phyloP scores from a whole-genome alignment of 2,329 filamentous ascomycete species.

The Hypoxylon sp. region DNA sequence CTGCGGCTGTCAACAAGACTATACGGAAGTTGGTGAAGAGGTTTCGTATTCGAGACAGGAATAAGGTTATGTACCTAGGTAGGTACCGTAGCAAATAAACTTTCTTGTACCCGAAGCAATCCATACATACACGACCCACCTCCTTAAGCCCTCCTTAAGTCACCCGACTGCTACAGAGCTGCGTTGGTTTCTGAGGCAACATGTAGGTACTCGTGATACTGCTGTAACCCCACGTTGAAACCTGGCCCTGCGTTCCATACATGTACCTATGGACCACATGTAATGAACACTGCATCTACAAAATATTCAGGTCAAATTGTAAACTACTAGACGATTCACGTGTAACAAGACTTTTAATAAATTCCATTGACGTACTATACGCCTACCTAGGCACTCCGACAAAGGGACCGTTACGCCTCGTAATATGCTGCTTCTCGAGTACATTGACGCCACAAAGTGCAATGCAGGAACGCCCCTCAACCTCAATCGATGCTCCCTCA shows the following conservation, averaged over 20 bases:
- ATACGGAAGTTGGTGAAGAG: background rate
- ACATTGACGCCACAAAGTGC: constrained; percentile 37
- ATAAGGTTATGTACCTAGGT: too few species aligned
- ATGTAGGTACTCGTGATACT: too few species aligned
- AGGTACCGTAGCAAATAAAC: too few species aligned
- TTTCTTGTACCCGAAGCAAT: too few species aligned
- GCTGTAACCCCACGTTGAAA: too few species aligned
- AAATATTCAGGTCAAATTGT: background rate
- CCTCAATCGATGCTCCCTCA: constrained; percentile 21
- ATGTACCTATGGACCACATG: background rate
- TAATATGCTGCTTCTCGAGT: constrained; percentile 33
- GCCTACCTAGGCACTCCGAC: constrained; percentile 20
- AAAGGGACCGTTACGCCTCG: constrained; percentile 37
- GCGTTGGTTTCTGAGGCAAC: too few species aligned
- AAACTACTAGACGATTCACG: background rate
- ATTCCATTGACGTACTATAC: constrained; percentile 15
- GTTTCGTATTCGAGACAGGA: too few species aligned
- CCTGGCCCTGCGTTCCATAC: too few species aligned
- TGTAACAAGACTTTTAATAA: constrained; percentile 20
- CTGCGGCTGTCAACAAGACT: background rate
- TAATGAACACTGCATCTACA: background rate
- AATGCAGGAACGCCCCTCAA: constrained; percentile 27
- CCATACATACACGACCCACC: too few species aligned
- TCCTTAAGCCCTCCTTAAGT: too few species aligned
- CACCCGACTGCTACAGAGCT: too few species aligned